Evolutionary conservation across 1,284 basidiomycete species (phyloP).

Genomic region (Cryptococcus hybrid): DNA sequence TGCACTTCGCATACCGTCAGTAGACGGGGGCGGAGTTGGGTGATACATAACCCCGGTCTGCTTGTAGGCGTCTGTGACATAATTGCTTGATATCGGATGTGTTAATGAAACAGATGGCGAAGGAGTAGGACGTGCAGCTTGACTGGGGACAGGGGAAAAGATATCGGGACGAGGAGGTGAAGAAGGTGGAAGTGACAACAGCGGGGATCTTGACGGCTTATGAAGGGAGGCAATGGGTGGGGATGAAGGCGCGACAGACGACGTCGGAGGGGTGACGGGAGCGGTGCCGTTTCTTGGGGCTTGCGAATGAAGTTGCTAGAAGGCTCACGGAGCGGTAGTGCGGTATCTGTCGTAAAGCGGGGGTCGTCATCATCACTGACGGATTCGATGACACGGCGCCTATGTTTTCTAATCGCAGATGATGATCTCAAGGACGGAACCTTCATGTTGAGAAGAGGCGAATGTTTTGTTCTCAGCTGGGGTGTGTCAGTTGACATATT

Average conservation of each 20-base stretch:
- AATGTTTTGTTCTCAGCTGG: too few relatives aligned
- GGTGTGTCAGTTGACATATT: too few relatives aligned
- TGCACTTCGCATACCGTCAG: slow-evolving; percentile 6
- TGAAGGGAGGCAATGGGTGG: slow-evolving; percentile 8
- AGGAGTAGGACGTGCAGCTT: slow-evolving; percentile 12
- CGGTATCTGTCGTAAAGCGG: too few relatives aligned
- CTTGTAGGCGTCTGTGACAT: too few relatives aligned
- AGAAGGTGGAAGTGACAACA: slow-evolving; percentile 12
- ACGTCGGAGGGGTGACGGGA: slow-evolving; percentile 10
- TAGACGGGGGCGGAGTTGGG: slow-evolving; percentile 18
- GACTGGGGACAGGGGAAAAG: neutral
- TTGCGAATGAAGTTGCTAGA: neutral
- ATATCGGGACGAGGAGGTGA: slow-evolving; percentile 7
- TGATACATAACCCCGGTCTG: neutral
- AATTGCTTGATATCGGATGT: slow-evolving; percentile 1
- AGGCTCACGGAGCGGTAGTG: too few relatives aligned
- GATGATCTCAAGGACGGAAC: too few relatives aligned
- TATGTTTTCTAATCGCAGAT: too few relatives aligned
- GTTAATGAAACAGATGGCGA: slow-evolving; percentile 13
- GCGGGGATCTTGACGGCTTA: slow-evolving; percentile 1
- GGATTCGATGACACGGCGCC: neutral
- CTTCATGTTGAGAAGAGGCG: too few relatives aligned
- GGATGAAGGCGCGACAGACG: neutral
- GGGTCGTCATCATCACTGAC: neutral
- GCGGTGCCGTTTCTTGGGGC: neutral